Evolutionary conservation across 2,329 filamentous ascomycete genomes (phyloP), one percentile per base, ranked within the genome.

Genomic region (Aspergillus tubingensis): DNA sequence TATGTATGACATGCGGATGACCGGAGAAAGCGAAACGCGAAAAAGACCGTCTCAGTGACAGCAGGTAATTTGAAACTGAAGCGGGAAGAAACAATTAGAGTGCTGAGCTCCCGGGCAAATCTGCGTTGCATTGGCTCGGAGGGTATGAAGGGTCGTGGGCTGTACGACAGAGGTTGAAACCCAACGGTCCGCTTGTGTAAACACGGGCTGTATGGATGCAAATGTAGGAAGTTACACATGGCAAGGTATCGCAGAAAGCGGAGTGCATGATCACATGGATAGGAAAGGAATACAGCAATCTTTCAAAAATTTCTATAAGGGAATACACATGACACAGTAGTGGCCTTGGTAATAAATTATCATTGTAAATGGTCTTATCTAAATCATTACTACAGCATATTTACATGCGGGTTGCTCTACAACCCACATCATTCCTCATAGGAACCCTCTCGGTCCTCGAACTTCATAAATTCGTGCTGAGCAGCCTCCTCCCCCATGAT

Each of bases 391-490:
- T 57, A 21, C 19, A 27, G 30, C 17, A 49, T 51, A 39, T 54
- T 30, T 43, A 54, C 25, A 54, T 25, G 52, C n/a, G 47, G 10
- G 5, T 50, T 30, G 47, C 25, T 50, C 43, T 57, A 32, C 23
- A 41, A 53, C 30, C 21, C 38, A 48, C 23, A 57, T 65, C 58
- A 64, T 58, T 74, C 67, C 65, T 90, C 86, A 61, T 77, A 80
- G 27, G 79, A 79, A 13, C 81, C 83, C 71, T 92, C 88, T 23
- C 91, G 84, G 61, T 95, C 90, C 52, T 88, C 85, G 73, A 96
- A 96, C 19, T 84, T 80, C 85, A 97, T 88, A 69, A 95, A 97
- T 48, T 84, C 74, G 17, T 79, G 78, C 17, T 80, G 79, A 17
- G 79, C 79, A 1, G 74, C 78, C 4, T 83, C 81, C 1, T 79